Conservation (phyloP, 2,329 filamentous ascomycete genomes). For the Fusarium dimerum region DNA sequence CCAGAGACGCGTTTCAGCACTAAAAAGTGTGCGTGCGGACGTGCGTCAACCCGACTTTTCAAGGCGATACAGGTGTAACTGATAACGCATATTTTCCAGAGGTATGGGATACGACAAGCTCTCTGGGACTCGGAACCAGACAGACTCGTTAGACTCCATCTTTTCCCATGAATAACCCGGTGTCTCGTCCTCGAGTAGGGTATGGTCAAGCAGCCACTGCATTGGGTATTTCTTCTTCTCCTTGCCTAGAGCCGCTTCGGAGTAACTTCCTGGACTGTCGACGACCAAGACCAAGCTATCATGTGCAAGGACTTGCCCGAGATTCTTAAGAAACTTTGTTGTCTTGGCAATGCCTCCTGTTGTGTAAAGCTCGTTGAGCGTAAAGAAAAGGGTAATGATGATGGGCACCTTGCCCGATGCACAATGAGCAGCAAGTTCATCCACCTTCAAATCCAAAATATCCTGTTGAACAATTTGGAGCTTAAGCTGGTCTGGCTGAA, state of each 20-base stretch:
- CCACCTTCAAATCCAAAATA: slow-evolving; percentile 44
- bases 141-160: slow-evolving; percentile 71
- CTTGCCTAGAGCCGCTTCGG: slow-evolving; percentile 71
- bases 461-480: slow-evolving; percentile 50
- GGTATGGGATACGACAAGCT: slow-evolving; percentile 76
- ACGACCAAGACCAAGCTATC: slow-evolving; percentile 79
- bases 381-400: slow-evolving; percentile 86
- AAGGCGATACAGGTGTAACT: slow-evolving; percentile 76
- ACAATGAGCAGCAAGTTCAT: slow-evolving; percentile 35
- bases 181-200: slow-evolving; percentile 56
- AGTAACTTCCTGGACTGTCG: slow-evolving; percentile 93
- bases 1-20: slow-evolving; percentile 6
- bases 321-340: slow-evolving; percentile 70
- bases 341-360: slow-evolving; percentile 70
- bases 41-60: slow-evolving; percentile 22
- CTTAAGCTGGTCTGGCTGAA: slow-evolving; percentile 40
- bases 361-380: slow-evolving; percentile 91
- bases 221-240: slow-evolving; percentile 77
- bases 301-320: slow-evolving; percentile 59
- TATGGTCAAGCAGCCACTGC: slow-evolving; percentile 88
- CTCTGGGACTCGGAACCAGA: slow-evolving; percentile 78
- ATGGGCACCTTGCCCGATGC: slow-evolving; percentile 37
- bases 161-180: slow-evolving; percentile 66
- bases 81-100: slow-evolving; percentile 93
- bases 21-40: slow-evolving; percentile 6